Percentiles rank a stretch among this genome's conserved stretches.
Evolutionary conservation across 192 early-diverging fungal species (phyloP).

Genomic region (Cetraspora pellucida): DNA sequence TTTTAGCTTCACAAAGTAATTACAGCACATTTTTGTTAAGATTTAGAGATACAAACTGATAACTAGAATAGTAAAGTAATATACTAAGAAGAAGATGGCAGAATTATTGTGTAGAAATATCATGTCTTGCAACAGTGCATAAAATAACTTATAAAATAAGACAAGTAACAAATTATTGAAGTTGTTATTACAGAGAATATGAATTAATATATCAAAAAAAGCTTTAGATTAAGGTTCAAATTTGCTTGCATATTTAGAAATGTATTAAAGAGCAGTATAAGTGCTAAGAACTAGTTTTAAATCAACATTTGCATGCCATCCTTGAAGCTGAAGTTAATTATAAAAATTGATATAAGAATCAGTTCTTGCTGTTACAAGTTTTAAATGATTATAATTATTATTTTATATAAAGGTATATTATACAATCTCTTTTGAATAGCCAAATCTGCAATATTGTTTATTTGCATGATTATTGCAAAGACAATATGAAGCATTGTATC

Average conservation of each 20-base stretch:
- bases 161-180: background rate
- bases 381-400: background rate
- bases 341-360: background rate
- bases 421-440: background rate
- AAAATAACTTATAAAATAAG: background rate
- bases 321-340: background rate
- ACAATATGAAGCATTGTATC: background rate
- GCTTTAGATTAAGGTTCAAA: background rate
- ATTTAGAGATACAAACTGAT: background rate
- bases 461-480: background rate
- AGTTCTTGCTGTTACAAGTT: background rate
- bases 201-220: background rate
- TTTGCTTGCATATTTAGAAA: background rate
- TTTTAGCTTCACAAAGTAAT: background rate
- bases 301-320: background rate
- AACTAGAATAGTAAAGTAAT: background rate
- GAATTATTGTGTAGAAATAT: slow-evolving; percentile 1
- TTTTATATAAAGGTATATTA: background rate
- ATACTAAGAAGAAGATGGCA: background rate
- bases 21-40: background rate
- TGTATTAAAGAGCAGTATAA: background rate
- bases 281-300: background rate
- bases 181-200: background rate
- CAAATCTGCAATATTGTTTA: background rate
- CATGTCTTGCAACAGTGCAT: background rate